Evolutionary conservation across 768 basidiomycete species (phyloP).

Genomic region (Lanmaoa rubissima): DNA sequence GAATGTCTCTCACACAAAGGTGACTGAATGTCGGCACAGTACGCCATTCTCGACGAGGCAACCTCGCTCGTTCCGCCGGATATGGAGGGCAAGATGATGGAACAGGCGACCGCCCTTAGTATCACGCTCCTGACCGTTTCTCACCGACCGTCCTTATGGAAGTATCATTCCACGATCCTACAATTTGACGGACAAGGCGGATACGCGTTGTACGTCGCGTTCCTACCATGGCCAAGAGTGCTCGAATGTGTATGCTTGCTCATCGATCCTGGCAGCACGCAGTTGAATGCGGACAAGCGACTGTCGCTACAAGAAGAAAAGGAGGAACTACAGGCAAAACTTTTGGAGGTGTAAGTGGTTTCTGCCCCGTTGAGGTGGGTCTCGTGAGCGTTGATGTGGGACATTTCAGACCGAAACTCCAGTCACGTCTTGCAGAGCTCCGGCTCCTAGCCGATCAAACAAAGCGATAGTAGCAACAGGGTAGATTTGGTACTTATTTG

Average conservation of each 20-base stretch:
- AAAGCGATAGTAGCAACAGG: background rate
- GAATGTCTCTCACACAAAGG: background rate
- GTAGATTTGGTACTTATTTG: background rate
- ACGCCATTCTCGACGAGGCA: conserved; percentile 95
- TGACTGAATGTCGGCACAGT: conserved; percentile 45
- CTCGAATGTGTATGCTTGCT: background rate
- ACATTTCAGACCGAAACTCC: conserved; percentile 70
- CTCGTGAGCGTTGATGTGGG: background rate
- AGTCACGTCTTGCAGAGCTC: conserved; percentile 69
- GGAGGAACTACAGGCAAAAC: conserved; percentile 78
- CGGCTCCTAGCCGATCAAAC: conserved; percentile 35
- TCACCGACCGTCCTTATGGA: conserved; percentile 92
- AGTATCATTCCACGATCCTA: conserved; percentile 83
- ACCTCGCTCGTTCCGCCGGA: conserved; percentile 92
- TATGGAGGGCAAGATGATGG: conserved; percentile 94
- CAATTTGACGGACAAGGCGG: conserved; percentile 95
- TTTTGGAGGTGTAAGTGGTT: conserved; percentile 76
- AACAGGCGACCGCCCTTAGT: conserved; percentile 78
- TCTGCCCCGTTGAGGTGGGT: background rate
- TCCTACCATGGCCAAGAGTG: background rate
- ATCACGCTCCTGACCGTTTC: conserved; percentile 95
- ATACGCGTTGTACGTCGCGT: conserved; percentile 80
- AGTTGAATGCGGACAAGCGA: conserved; percentile 86
- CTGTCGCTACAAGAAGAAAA: conserved; percentile 94
- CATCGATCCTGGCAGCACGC: conserved; percentile 52